These are phyloP conservation scores for Phalaenopsis hybrid DNA, from an alignment of 116 monocot species.

Conservation along the genomic window DNA sequence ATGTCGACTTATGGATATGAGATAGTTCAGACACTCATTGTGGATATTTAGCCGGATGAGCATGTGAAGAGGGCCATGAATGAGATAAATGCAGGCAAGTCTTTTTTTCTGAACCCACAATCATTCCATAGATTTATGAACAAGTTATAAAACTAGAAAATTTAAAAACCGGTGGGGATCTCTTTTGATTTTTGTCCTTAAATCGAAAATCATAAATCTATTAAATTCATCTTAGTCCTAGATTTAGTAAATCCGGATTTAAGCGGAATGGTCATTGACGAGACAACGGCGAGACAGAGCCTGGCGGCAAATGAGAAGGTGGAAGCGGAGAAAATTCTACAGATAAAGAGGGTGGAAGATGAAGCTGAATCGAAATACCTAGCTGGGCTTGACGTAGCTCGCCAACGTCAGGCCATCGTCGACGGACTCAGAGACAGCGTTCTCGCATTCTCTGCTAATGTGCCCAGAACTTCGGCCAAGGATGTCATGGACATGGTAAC, in stretches of 20 bases:
- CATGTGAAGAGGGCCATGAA: constrained; percentile 67
- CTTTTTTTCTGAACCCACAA: neutral
- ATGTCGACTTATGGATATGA: constrained; percentile 54
- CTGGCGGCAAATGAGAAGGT: constrained; percentile 47
- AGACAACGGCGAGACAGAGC: constrained; percentile 39
- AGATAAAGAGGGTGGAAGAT: constrained; percentile 46
- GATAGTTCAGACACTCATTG: constrained; percentile 59
- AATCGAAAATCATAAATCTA: too few species aligned
- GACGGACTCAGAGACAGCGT: constrained; percentile 62
- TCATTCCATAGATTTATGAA: too few species aligned
- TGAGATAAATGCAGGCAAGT: constrained; percentile 68
- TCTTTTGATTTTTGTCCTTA: too few species aligned
- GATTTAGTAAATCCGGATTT: too few species aligned
- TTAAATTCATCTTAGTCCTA: too few species aligned
- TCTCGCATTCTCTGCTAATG: constrained; percentile 49
- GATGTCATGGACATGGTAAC: constrained; percentile 68
- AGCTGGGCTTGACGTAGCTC: constrained; percentile 37
- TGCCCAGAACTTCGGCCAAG: constrained; percentile 48
- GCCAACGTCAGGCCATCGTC: constrained; percentile 55
- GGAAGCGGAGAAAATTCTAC: constrained; percentile 55
- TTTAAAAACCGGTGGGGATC: too few species aligned
- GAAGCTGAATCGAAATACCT: constrained; percentile 57
- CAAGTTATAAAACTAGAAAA: too few species aligned
- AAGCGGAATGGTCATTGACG: constrained; percentile 5
- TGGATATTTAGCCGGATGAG: constrained; percentile 62